A percentile compares a stretch with the other conserved stretches of the same genome.
phyloP scores from a whole-genome alignment of 805 yeast species.

The Phaffomyces thermotolerans region DNA sequence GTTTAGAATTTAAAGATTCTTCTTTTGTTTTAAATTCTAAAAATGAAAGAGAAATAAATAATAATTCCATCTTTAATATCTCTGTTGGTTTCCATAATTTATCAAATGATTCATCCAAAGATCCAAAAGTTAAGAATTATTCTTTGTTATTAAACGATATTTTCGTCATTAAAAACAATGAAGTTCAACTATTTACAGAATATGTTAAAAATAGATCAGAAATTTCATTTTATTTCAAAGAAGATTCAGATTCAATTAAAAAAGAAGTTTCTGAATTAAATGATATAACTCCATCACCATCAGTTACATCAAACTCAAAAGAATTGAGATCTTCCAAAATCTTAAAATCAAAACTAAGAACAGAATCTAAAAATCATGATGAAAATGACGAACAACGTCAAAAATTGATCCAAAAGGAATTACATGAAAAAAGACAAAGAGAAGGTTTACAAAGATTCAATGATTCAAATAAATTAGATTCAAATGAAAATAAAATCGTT shows the following conservation, averaged over 20 bases:
- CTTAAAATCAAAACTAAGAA: constrained; percentile 70
- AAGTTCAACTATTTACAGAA: constrained; percentile 62
- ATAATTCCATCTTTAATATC: constrained; percentile 69
- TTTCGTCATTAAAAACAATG: constrained; percentile 51
- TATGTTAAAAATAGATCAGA: constrained; percentile 68
- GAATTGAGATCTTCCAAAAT: constrained; percentile 48
- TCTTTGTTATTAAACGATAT: constrained; percentile 78
- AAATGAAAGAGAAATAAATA: constrained; percentile 57
- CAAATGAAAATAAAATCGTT: constrained; percentile 54
- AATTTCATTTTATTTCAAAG: constrained; percentile 77
- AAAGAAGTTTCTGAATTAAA: constrained; percentile 36
- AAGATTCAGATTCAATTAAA: constrained; percentile 37
- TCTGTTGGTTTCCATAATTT: constrained; percentile 72
- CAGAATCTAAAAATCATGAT: constrained; percentile 64
- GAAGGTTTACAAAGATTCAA: constrained; percentile 80
- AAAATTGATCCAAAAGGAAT: constrained; percentile 71
- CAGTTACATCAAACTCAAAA: constrained; percentile 18
- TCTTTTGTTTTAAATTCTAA: constrained; percentile 65
- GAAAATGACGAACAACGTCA: constrained; percentile 76
- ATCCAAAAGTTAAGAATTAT: constrained; percentile 50
- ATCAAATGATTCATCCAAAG: constrained; percentile 36
- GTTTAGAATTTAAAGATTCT: constrained; percentile 83
- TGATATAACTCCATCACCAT: constrained; percentile 19
- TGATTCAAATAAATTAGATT: constrained; percentile 65
- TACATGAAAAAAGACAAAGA: constrained; percentile 79